Conservation (phyloP, 1,139 yeast species). For the Suhomyces kunorum region DNA sequence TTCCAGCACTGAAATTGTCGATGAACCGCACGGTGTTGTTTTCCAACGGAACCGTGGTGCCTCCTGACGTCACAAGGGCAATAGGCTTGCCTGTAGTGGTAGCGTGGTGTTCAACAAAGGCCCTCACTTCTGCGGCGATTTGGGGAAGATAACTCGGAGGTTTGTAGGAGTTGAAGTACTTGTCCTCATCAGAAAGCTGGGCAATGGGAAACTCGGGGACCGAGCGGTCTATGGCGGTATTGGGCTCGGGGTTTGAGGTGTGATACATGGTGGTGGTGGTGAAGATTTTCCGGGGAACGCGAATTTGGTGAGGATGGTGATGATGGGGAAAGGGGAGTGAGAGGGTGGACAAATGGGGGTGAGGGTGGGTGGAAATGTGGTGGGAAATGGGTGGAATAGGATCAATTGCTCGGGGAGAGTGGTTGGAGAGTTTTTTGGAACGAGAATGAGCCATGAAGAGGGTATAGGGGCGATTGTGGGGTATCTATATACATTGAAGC, state of each 20-base stretch:
- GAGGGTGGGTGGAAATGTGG: too few species aligned
- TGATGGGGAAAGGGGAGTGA: too few species aligned
- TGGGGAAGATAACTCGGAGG: slow-evolving; percentile 75
- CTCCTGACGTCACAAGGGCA: slow-evolving; percentile 93
- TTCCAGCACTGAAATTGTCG: slow-evolving; percentile 96
- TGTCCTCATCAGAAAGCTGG: slow-evolving; percentile 66
- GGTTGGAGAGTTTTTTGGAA: too few species aligned
- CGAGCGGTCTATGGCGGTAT: slow-evolving; percentile 74
- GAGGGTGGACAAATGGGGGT: too few species aligned
- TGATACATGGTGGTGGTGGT: slow-evolving; percentile 26
- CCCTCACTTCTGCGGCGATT: slow-evolving; percentile 54
- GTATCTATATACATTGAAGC: too few species aligned
- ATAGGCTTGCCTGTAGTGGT: slow-evolving; percentile 49
- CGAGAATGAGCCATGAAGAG: too few species aligned
- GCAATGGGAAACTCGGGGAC: slow-evolving; percentile 83
- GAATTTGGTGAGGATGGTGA: too few species aligned
- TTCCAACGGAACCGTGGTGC: slow-evolving; percentile 96
- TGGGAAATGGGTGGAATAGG: too few species aligned
- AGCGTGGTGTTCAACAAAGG: slow-evolving; percentile 57
- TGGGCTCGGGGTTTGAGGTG: slow-evolving; percentile 72
- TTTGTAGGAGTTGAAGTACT: slow-evolving; percentile 67
- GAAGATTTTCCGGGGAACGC: slow-evolving; percentile 6
- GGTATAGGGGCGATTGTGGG: too few species aligned
- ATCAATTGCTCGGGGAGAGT: too few species aligned
- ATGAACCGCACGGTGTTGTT: slow-evolving; percentile 95